Conservation (phyloP, 768 basidiomycete genomes). For the Leccinellum albellum region DNA sequence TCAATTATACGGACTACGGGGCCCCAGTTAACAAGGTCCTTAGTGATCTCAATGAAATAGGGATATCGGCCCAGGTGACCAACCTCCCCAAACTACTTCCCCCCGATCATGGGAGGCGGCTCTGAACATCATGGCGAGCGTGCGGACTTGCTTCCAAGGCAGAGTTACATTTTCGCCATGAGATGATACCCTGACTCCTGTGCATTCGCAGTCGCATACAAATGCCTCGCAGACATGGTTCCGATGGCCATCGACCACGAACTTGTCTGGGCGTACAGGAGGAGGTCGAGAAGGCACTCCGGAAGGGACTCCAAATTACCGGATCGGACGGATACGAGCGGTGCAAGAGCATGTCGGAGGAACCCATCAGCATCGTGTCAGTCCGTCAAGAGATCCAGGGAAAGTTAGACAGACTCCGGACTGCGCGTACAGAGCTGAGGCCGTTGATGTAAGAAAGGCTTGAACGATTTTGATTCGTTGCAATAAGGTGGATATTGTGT, state of each 20-base stretch:
- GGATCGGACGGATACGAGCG: slow-evolving; percentile 42
- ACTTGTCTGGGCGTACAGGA: slow-evolving; percentile 44
- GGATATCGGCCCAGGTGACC: slow-evolving; percentile 33
- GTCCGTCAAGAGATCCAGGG: slow-evolving; percentile 47
- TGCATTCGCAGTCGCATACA: slow-evolving; percentile 41
- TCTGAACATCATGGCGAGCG: slow-evolving; percentile 64
- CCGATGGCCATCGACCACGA: slow-evolving; percentile 41
- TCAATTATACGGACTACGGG: neutral
- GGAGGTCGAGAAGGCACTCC: slow-evolving; percentile 43
- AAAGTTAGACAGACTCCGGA: slow-evolving; percentile 47
- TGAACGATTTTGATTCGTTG: neutral
- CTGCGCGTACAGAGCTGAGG: slow-evolving; percentile 40
- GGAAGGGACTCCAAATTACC: slow-evolving; percentile 49
- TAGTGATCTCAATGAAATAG: slow-evolving; percentile 11
- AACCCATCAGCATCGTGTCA: slow-evolving; percentile 42
- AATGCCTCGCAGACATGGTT: slow-evolving; percentile 42
- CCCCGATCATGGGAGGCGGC: slow-evolving; percentile 51
- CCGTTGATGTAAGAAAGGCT: slow-evolving; percentile 14
- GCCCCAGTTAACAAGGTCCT: slow-evolving; percentile 29
- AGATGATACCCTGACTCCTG: neutral
- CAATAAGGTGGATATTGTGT: too few relatives aligned
- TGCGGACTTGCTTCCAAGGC: slow-evolving; percentile 77
- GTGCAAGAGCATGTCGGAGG: slow-evolving; percentile 51
- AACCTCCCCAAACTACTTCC: slow-evolving; percentile 52
- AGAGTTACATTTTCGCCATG: neutral